Evolutionary conservation across 768 basidiomycete genomes (phyloP).

Genomic region (Phanerodontia chrysosporium): DNA sequence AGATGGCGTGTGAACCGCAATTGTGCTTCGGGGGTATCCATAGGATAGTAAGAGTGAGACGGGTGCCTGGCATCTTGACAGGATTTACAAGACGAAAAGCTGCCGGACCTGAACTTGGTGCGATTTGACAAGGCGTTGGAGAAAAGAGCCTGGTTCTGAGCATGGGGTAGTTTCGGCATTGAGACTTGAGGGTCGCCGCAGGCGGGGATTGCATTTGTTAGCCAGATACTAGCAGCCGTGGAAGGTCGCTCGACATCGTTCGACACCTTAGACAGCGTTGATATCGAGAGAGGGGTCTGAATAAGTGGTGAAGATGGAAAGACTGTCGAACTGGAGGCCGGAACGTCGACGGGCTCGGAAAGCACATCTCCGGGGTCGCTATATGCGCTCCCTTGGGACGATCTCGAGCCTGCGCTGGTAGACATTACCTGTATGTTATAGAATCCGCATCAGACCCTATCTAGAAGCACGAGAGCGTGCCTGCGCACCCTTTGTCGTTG

Average conservation of each 20-base stretch:
- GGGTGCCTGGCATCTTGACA: not conserved
- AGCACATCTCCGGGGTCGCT: not conserved
- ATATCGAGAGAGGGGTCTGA: conserved; percentile 1
- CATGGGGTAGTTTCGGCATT: not conserved
- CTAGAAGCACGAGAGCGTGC: no score
- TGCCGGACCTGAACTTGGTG: not conserved
- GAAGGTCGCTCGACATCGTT: not conserved
- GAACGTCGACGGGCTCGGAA: not conserved
- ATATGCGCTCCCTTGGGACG: not conserved
- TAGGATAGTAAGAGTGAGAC: not conserved
- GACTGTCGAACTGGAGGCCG: conserved; percentile 15
- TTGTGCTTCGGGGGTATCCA: conserved; percentile 4
- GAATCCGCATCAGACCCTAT: no score
- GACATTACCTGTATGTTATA: no score
- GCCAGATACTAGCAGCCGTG: no score
- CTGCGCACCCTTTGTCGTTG: no score
- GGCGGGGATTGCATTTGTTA: no score
- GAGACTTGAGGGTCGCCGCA: not conserved
- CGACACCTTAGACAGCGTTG: not conserved
- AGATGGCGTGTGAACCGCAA: conserved; percentile 2
- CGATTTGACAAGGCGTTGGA: not conserved
- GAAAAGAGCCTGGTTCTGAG: not conserved
- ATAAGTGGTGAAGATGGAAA: conserved; percentile 10
- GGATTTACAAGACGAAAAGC: not conserved
- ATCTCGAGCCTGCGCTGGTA: not conserved